Evolutionary conservation across 768 basidiomycete species (phyloP), one percentile per base, ranked within the genome.

Genomic region (Boletus reticulatus): DNA sequence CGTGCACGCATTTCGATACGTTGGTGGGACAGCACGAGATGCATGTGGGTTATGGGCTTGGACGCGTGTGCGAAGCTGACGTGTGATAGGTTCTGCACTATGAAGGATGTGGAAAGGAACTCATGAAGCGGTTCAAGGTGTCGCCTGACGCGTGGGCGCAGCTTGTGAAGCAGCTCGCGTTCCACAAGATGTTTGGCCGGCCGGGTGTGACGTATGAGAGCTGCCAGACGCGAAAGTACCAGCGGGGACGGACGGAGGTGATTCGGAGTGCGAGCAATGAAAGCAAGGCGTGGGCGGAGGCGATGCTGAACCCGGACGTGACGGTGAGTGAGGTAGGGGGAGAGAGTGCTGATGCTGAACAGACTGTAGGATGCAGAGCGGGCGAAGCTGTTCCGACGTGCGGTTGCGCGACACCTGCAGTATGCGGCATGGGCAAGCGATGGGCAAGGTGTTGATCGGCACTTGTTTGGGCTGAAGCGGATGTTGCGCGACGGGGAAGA

Each of bases 131-230:
- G 53, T 83, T 81, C 80, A 87, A 87, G 65, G 78, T 83, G 45
- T 94, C 91, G 1, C 97, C 96, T 0, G 97, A 99, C 66, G 94
- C 95, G 27, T 94, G 94, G 86, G 91, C 81, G 17, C 97, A 99
- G 74, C 80, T 98, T 51, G 86, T 95, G 62, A 98, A 95, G 76
- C 96, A 98, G 73, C 86, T 98, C 45, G 96, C 95, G 20, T 98
- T 92, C 78, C 84, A 89, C 71, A 94, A 95, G 75, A 83, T 94
- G 80, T 80, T 77, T 63, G 76, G 77, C 7, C 80, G 89, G 2
- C 85, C 89, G 10, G 90, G 84, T 3, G 85, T 91, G 44, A 87
- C 89, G 57, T 99, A 99, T 75, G 96, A 99, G 78, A 88, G 87
- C 59, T 88, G 89, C 6, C 95, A 98, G 75, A 98, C 96, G 52